Evolutionary conservation across 2,329 filamentous ascomycete species (phyloP).

Genomic region (Exophiala dermatitidis): DNA sequence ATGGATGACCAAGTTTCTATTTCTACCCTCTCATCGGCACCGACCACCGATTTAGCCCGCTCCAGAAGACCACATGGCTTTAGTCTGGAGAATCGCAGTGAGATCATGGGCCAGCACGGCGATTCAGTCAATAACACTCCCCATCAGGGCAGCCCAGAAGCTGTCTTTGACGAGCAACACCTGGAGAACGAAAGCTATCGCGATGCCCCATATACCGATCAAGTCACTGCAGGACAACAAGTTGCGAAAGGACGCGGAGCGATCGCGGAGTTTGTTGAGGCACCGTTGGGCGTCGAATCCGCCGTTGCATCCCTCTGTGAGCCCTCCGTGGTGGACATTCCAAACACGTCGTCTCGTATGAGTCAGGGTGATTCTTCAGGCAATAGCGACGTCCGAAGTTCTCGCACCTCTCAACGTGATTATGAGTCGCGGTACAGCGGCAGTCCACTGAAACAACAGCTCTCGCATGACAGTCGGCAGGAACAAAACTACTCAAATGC

Average conservation of each 20-base stretch:
- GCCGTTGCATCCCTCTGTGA: slow-evolving; percentile 85
- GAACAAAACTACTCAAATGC: slow-evolving; percentile 34
- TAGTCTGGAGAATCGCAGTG: slow-evolving; percentile 45
- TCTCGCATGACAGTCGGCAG: slow-evolving; percentile 32
- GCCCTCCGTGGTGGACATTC: slow-evolving; percentile 64
- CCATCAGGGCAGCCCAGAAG: slow-evolving; percentile 35
- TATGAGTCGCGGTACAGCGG: slow-evolving; percentile 30
- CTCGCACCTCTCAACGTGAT: slow-evolving; percentile 22
- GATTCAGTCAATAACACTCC: slow-evolving; percentile 11
- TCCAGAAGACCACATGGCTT: slow-evolving; percentile 47
- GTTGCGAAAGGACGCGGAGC: slow-evolving; percentile 62
- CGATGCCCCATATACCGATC: slow-evolving; percentile 49
- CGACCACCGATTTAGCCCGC: slow-evolving; percentile 49
- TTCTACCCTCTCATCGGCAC: slow-evolving; percentile 51
- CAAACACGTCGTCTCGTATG: slow-evolving; percentile 11
- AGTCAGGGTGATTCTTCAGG: slow-evolving; percentile 17
- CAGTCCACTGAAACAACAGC: slow-evolving; percentile 42
- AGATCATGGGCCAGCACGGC: slow-evolving; percentile 42
- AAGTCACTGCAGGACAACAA: slow-evolving; percentile 58
- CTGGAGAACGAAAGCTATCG: slow-evolving; percentile 54
- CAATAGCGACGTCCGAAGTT: slow-evolving; percentile 30
- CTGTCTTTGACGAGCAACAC: slow-evolving; percentile 45
- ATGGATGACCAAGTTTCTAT: slow-evolving; percentile 44
- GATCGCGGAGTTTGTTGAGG: slow-evolving; percentile 70
- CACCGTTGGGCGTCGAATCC: slow-evolving; percentile 69